Evolutionary conservation across 2,329 filamentous ascomycete species (phyloP), one percentile per base, ranked within the genome.

Genomic region (Sordariomycetes sp.): DNA sequence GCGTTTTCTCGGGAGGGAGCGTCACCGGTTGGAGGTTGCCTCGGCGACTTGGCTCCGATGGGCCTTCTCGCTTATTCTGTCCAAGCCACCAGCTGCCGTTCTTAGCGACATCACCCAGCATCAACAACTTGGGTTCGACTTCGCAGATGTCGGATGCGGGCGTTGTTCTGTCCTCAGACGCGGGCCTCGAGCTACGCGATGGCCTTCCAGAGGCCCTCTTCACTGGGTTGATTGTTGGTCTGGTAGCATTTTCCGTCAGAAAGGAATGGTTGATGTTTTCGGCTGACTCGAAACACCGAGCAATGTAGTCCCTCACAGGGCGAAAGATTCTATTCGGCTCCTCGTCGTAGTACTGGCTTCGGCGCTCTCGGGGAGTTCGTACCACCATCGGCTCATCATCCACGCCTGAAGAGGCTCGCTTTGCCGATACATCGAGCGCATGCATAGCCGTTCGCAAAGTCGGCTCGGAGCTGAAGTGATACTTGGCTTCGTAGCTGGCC

Each of bases 61-160:
- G 33, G 16, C 33, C 34, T 18, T 37, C 30, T 15, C 62, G 55
- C 23, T 65, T 53, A 47, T 71, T 64, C 32, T 69, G 69, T 2
- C 80, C 82, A 30, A 80, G 79, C 83, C 84, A 90, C 85, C 83
- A 90, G 7, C 72, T 74, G 3, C 82, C 84, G 49, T 92, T 92
- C 50, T 92, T 85, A 1, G 79, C 82, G 43, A 88, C 68, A 46
- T 88, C 75, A 3, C 83, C 84, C 3, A 88, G 55, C 6, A 87
- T 63, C 15, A 90, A 61, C 5, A 82, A 71, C 49, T 87, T 92
- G 1, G 81, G 74, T 50, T 92, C 85, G 15, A 87, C 12, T 5
- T 16, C 17, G 15, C 29, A 8, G 29, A 16, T 12, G n/a, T n/a
- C n/a, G n/a, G n/a, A n/a, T n/a, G n/a, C n/a, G n/a, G n/a, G n/a